These are phyloP conservation scores for Strobilomyces confusus DNA, from an alignment of 768 basidiomycete species.

Conservation along the genomic window DNA sequence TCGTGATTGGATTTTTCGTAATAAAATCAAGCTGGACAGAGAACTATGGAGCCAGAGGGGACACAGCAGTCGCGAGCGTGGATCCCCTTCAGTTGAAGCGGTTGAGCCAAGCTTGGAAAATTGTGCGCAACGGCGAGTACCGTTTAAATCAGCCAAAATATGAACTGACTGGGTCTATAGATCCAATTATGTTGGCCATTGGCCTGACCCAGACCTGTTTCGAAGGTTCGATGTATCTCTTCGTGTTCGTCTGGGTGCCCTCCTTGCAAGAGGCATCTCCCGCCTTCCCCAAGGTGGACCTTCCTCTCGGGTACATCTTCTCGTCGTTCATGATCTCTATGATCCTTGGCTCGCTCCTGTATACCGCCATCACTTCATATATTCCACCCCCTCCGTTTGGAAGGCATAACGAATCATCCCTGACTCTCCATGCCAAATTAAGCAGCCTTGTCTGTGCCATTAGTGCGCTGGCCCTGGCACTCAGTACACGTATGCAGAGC, in stretches of 20 bases:
- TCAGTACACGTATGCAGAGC: slow-evolving; percentile 40
- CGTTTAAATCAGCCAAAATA: not conserved
- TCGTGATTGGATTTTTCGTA: slow-evolving; percentile 51
- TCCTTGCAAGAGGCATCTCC: slow-evolving; percentile 60
- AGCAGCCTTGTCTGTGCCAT: slow-evolving; percentile 59
- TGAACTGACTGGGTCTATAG: slow-evolving; percentile 31
- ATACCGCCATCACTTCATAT: slow-evolving; percentile 48
- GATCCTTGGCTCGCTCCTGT: slow-evolving; percentile 75
- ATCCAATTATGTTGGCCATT: slow-evolving; percentile 57
- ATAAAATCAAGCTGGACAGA: slow-evolving; percentile 62
- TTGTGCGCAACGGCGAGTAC: slow-evolving; percentile 48
- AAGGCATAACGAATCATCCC: slow-evolving; percentile 33
- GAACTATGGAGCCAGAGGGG: slow-evolving; percentile 57
- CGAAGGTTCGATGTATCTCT: slow-evolving; percentile 82
- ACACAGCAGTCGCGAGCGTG: slow-evolving; percentile 10
- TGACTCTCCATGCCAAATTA: slow-evolving; percentile 63
- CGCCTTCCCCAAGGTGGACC: slow-evolving; percentile 31
- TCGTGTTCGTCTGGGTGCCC: slow-evolving; percentile 82
- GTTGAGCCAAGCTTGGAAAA: slow-evolving; percentile 51
- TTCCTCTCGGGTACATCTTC: slow-evolving; percentile 78
- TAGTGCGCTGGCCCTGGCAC: slow-evolving; percentile 52
- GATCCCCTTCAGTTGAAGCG: slow-evolving; percentile 52
- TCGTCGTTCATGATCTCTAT: slow-evolving; percentile 78
- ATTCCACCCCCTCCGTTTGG: slow-evolving; percentile 18
- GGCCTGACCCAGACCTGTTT: slow-evolving; percentile 78